These are phyloP conservation scores for Colletotrichum filicis DNA, from an alignment of 2,329 filamentous ascomycete species.

Conservation along the genomic window DNA sequence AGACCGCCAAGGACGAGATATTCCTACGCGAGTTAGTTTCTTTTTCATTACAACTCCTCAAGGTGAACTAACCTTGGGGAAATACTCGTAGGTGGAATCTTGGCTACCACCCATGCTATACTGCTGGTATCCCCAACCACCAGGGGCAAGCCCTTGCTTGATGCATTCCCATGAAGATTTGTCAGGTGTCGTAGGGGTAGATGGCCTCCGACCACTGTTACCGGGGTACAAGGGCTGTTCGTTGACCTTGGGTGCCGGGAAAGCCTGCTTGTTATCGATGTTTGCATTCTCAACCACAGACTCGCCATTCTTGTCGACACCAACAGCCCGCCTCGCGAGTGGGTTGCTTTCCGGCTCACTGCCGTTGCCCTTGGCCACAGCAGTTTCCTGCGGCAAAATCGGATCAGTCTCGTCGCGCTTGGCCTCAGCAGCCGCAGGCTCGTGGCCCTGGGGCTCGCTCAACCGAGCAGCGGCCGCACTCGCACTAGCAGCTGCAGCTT, in stretches of 20 bases:
- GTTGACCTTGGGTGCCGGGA: conserved; percentile 12
- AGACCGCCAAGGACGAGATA: conserved; percentile 82
- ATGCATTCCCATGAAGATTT: conserved; percentile 53
- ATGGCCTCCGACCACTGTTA: conserved; percentile 18
- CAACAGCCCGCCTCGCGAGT: conserved; percentile 2
- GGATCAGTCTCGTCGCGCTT: conserved; percentile 14
- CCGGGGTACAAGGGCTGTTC: conserved; percentile 21
- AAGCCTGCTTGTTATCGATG: conserved; percentile 11
- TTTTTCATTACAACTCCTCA: neutral
- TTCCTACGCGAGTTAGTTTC: conserved; percentile 57
- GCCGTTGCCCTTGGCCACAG: neutral
- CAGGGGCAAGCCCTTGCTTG: conserved; percentile 67
- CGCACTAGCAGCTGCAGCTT: conserved; percentile 46
- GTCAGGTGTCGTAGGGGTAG: conserved; percentile 18
- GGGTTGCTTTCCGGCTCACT: conserved; percentile 7
- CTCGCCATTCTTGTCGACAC: conserved; percentile 45
- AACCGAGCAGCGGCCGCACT: conserved; percentile 13
- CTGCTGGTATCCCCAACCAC: conserved; percentile 55
- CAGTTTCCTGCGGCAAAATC: conserved; percentile 9
- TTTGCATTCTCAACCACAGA: conserved; percentile 32
- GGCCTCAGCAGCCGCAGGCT: conserved; percentile 10
- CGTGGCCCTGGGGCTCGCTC: conserved; percentile 42
- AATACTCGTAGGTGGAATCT: conserved; percentile 79
- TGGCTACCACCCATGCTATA: conserved; percentile 73
- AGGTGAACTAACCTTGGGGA: conserved; percentile 58